Conservation (phyloP, 1,284 basidiomycete genomes). For the Rhodotorula sp. region DNA sequence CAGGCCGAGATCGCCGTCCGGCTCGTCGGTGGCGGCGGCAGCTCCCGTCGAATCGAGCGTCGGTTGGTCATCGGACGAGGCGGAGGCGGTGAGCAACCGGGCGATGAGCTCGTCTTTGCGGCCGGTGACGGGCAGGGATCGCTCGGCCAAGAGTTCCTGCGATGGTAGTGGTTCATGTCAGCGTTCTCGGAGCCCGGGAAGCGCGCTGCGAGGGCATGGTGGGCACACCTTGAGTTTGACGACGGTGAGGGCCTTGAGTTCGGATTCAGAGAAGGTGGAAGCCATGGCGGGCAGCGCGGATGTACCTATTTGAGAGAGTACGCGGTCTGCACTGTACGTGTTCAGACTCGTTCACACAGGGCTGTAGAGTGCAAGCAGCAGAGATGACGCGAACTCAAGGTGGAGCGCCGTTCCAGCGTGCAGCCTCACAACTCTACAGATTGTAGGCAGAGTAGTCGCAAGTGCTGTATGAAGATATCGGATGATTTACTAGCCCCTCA, state of each 20-base stretch:
- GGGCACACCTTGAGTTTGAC: conserved; percentile 50
- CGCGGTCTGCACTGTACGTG: background rate
- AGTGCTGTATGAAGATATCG: too few relatives aligned
- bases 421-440: too few relatives aligned
- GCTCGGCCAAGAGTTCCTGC: conserved; percentile 47
- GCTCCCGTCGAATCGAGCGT: conserved; percentile 17
- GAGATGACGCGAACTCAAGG: background rate
- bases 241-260: conserved; percentile 51
- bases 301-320: too few relatives aligned
- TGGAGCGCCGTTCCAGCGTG: background rate
- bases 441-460: too few relatives aligned
- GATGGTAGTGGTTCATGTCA: too few relatives aligned
- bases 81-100: conserved; percentile 46
- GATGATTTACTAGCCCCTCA: too few relatives aligned
- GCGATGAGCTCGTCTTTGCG: conserved; percentile 53
- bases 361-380: background rate
- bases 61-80: conserved; percentile 11
- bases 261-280: conserved; percentile 19
- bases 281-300: background rate
- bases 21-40: conserved; percentile 6
- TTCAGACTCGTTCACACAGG: too few relatives aligned
- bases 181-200: too few relatives aligned
- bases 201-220: background rate
- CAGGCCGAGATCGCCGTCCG: conserved; percentile 11
- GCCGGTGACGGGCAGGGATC: conserved; percentile 48